Percentiles rank a stretch among this genome's conserved stretches.
Evolutionary conservation across 495 filamentous ascomycete genomes (phyloP).

Genomic region (Trypethelium eluteriae): DNA sequence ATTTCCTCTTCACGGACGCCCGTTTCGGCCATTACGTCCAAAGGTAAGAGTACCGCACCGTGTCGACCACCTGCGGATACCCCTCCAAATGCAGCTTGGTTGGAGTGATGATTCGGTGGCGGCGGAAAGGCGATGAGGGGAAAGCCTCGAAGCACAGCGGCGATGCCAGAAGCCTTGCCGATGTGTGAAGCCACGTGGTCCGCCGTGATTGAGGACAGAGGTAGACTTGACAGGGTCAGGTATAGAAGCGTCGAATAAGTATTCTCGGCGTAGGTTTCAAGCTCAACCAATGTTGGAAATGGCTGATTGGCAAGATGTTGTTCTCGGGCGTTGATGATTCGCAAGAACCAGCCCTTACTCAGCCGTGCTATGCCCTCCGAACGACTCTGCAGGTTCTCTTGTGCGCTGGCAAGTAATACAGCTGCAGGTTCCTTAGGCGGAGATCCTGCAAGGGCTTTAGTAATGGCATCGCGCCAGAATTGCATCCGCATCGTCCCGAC

Average conservation of each 20-base stretch:
- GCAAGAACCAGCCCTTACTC: conserved; percentile 72
- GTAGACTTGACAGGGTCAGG: conserved; percentile 68
- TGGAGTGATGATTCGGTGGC: conserved; percentile 49
- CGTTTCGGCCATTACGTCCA: conserved; percentile 80
- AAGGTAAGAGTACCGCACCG: conserved; percentile 66
- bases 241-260: conserved; percentile 94
- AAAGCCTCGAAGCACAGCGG: conserved; percentile 71
- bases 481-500: conserved; percentile 83
- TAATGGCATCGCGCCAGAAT: conserved; percentile 84
- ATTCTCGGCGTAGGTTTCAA: conserved; percentile 86
- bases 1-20: conserved; percentile 83
- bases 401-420: conserved; percentile 66
- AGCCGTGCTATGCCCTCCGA: conserved; percentile 50
- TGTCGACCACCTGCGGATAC: conserved; percentile 42
- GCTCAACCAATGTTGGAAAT: conserved; percentile 59
- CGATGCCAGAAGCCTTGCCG: conserved; percentile 85
- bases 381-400: conserved; percentile 51
- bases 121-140: conserved; percentile 75
- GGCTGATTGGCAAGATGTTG: conserved; percentile 76
- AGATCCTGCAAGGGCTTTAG: conserved; percentile 59
- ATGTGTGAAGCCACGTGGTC: conserved; percentile 93
- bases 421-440: conserved; percentile 87
- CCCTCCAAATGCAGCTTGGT: conserved; percentile 36
- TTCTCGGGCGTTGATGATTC: conserved; percentile 71
- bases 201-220: conserved; percentile 68